Evolutionary conservation across 2,329 filamentous ascomycete genomes (phyloP), one percentile per base, ranked within the genome.

Genomic region (Monosporascus sp.): DNA sequence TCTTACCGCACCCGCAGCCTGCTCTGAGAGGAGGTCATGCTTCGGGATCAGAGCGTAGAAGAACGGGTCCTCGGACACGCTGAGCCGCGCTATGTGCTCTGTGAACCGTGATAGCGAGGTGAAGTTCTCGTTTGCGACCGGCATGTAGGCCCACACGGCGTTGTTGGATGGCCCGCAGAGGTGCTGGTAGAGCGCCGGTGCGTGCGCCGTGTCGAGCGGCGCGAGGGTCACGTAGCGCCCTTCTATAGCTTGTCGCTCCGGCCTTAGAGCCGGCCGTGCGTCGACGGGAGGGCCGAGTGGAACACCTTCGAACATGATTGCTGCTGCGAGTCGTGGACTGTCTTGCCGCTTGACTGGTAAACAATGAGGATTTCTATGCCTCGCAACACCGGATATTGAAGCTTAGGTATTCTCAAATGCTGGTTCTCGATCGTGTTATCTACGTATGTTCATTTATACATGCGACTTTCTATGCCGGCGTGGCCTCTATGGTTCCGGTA

Each of bases 131-230:
- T 57, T 51, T 36, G 53, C 37, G 5, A 8, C 14, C 24, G 43
- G 43, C 57, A 68, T 57, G 53, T 68, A 67, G 22, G 63, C 58
- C 64, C 64, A 66, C 4, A 64, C 58, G 37, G 56, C 49, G 17
- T 58, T 56, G 47, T 63, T 63, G 31, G 60, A 55, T 1, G 59
- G 56, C 9, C 63, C 63, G 6, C 59, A 59, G 49, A 65, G 41
- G 19, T 59, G 57, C 26, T 60, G 55, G 40, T 59, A 65, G 19
- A 66, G 48, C 3, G 57, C 48, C 17, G 57, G 58, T 14, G 56
- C 56, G 38, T 66, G 64, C 24, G 52, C 22, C 3, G 57, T 49
- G 22, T 26, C 22, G 48, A 66, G 52, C 5, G 56, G 56, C 17
- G 58, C 53, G 17, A 66, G 26, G 2, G 58, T 65, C 22, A 60